Conservation (phyloP, 176 grass and related monocot genomes). For the Puya raimondii region DNA sequence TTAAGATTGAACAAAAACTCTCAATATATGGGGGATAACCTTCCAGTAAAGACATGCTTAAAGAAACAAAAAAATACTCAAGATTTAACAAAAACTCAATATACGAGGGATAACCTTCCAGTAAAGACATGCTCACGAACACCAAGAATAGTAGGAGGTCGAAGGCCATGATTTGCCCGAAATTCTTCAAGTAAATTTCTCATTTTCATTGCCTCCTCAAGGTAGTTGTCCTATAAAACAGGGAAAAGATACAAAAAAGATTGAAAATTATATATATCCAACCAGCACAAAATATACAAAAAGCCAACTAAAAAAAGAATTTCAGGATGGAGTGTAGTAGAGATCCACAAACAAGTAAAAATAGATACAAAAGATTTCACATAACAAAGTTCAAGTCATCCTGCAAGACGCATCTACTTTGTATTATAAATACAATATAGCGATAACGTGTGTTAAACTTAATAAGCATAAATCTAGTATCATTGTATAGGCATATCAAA, state of each 20-base stretch:
- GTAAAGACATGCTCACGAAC: slow-evolving; percentile 96
- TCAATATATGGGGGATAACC: slow-evolving; percentile 25
- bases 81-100: not conserved
- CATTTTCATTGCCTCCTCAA: slow-evolving; percentile 98
- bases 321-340: no score
- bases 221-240: slow-evolving; percentile 66
- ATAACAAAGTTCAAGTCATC: no score
- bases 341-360: no score
- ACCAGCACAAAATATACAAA: slow-evolving; percentile 7
- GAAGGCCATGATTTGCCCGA: slow-evolving; percentile 55
- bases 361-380: no score
- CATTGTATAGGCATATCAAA: no score
- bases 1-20: slow-evolving; percentile 1
- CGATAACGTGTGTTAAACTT: no score
- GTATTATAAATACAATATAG: no score
- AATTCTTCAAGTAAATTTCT: slow-evolving; percentile 98
- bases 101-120: slow-evolving; percentile 47
- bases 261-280: not conserved
- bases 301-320: not conserved
- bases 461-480: no score
- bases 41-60: slow-evolving; percentile 92
- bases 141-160: slow-evolving; percentile 73
- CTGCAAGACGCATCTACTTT: no score
- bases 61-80: slow-evolving; percentile 19
- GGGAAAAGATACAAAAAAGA: slow-evolving; percentile 1